Base-by-base conservation (phyloP, 768 basidiomycete genomes). In the Boletus tomentosulus region DNA sequence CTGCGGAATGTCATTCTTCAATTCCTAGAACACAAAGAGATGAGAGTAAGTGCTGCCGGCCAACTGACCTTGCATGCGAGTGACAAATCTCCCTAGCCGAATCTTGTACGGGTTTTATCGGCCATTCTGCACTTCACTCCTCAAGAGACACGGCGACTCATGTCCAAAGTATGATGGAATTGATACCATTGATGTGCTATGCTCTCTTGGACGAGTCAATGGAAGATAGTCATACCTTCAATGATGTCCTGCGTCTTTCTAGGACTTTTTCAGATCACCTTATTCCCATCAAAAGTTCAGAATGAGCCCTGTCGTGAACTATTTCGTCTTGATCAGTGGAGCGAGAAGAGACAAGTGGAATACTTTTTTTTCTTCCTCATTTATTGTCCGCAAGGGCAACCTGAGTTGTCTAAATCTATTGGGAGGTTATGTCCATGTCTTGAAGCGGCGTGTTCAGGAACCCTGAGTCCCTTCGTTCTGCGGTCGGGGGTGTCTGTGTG, bases 1-100 rank as follows among this genome's bases (percentile, higher is more conserved):
- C 71, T 99, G 44, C 80, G 97, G 54, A 98, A 98, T 69, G 89
- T 98, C 31, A 92, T 98, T 53, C 70, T 99, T 44, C 97, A 98
- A 68, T 99, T 99, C 74, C 76, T 99, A 47, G 97, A 99, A 67
- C 91, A 98, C 73, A 94, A 96, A 68, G 94, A 98, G 70, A 98
- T 98, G 94, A 80, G 97, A 73, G 94, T 94, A 65, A 67, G 91
- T 75, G 38, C 4, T 41, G 34, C 13, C 49, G 7, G 19, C n/a
- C 37, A 25, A 27, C 24, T 35, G 19, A 35, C 4, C 5, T 2
- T 22, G 13, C 41, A 27, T 46, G 22, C 34, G 38, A 22, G 12
- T 59, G 51, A 53, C 55, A 54, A 13, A 63, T 25, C 11, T 48
- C 43, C 19, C 10, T 55, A 93, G 89, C 90, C 93, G 0, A 91